These are phyloP conservation scores for Yamadazyma conglobata DNA, from an alignment of 1,139 yeast genomes.

Conservation along the genomic window DNA sequence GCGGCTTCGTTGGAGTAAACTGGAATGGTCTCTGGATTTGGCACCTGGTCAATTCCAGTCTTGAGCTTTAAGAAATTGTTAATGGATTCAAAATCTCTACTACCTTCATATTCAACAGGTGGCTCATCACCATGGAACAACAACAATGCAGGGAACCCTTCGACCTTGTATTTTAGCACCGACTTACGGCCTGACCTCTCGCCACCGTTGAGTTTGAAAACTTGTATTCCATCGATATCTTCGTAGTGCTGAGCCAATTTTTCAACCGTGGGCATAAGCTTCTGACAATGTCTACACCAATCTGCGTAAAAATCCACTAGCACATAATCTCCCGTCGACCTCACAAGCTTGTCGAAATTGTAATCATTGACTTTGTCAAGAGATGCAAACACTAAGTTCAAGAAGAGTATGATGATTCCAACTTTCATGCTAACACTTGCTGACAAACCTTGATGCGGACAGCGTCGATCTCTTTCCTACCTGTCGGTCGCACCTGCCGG, in stretches of 20 bases:
- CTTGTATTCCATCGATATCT: constrained; percentile 46
- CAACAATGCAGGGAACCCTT: constrained; percentile 65
- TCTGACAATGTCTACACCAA: constrained; percentile 81
- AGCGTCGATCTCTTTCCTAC: too few relatives aligned
- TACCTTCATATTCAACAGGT: constrained; percentile 49
- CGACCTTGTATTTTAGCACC: constrained; percentile 51
- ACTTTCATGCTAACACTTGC: too few relatives aligned
- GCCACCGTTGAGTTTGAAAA: constrained; percentile 61
- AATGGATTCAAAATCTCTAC: constrained; percentile 43
- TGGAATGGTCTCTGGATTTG: constrained; percentile 15
- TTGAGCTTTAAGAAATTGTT: constrained; percentile 44
- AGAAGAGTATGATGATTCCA: too few relatives aligned
- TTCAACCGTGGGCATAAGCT: constrained; percentile 61
- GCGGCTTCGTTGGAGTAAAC: constrained; percentile 4
- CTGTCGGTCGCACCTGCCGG: too few relatives aligned
- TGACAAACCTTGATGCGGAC: too few relatives aligned
- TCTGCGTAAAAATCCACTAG: constrained; percentile 74
- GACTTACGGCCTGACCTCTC: constrained; percentile 56
- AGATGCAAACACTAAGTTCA: constrained; percentile 7
- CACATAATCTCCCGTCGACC: constrained; percentile 56
- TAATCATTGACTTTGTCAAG: constrained; percentile 34
- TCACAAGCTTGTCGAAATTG: constrained; percentile 53
- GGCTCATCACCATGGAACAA: constrained; percentile 50
- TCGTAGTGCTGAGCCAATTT: constrained; percentile 50
- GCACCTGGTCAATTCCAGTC: constrained; percentile 21